Conservation (phyloP, 495 filamentous ascomycete genomes). For the Venustampulla echinocandica region DNA sequence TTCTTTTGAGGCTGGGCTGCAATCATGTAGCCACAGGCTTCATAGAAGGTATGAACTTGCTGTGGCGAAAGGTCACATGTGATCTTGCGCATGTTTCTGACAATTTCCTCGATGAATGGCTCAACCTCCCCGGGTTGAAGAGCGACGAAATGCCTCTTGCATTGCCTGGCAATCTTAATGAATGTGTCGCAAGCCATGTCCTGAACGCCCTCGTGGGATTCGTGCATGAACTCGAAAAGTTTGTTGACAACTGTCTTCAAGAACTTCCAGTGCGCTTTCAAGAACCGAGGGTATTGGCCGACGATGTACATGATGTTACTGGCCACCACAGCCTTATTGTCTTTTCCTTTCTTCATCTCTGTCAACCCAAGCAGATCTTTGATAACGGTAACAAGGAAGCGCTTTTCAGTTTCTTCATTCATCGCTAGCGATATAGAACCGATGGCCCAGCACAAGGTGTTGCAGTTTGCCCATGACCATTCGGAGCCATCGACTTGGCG, state of each 20-base stretch:
- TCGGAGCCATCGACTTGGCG: slow-evolving; percentile 90
- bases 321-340: slow-evolving; percentile 98
- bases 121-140: slow-evolving; percentile 89
- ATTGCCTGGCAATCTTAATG: slow-evolving; percentile 99
- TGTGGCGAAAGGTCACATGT: slow-evolving; percentile 91
- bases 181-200: slow-evolving; percentile 99
- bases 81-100: slow-evolving; percentile 87
- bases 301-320: slow-evolving; percentile 99
- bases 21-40: slow-evolving; percentile 99
- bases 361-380: slow-evolving; percentile 97
- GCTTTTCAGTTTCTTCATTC: slow-evolving; percentile 98
- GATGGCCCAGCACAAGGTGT: slow-evolving; percentile 98
- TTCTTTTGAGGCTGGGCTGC: slow-evolving; percentile 90
- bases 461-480: slow-evolving; percentile 99
- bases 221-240: slow-evolving; percentile 99
- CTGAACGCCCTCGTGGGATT: slow-evolving; percentile 98
- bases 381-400: slow-evolving; percentile 96
- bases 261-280: slow-evolving; percentile 99
- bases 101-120: slow-evolving; percentile 98
- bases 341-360: slow-evolving; percentile 97
- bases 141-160: slow-evolving; percentile 93
- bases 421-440: slow-evolving; percentile 97
- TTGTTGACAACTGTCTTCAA: slow-evolving; percentile 99
- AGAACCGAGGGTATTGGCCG: slow-evolving; percentile 93
- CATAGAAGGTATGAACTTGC: slow-evolving; percentile 98